Base-by-base conservation (phyloP, 2,329 filamentous ascomycete species). In the Epichloe sp. region DNA sequence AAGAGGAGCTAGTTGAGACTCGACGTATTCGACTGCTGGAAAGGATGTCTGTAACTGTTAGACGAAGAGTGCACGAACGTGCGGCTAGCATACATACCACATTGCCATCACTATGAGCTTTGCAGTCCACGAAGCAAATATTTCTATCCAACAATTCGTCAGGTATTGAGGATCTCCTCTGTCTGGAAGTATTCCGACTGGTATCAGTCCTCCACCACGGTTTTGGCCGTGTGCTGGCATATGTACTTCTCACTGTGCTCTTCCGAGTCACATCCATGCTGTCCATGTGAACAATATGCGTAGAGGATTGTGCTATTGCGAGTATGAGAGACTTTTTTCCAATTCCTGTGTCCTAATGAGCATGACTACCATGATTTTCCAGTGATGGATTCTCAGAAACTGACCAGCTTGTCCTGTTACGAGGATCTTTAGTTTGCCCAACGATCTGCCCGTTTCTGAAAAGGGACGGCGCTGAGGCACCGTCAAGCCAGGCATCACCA, bases 401-500 rank as follows among this genome's bases (percentile, higher is more conserved):
- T 52, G 43, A 85, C 88, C 87, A 61, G 80, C 77, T 61, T 82
- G 79, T 34, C 93, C 93, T 48, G 88, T 85, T 51, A 97, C 74
- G 56, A 97, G 73, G n/a, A 97, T 73, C 70, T 95, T 97, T 50
- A 97, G 73, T 59, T 88, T 83, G 1, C 91, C 91, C 64, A 97
- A 78, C 36, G 77, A 77, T 69, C 85, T 91, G 15, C 93, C 93
- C 45, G 79, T 78, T n/a, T 86, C 81, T 0, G 93, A 96, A 65
- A 97, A 97, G 0, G 90, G 90, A 48, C 89, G 78, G 47, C 93
- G 82, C 54, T 81, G 86, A 3, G 93, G 91, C 79, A 98, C 93
- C 55, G 80, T 83, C 60, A 98, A 84, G 62, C 89, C 95, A 5
- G 93, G 93, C 93, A 98, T 98, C 54, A 98, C 87, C n/a, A 98